Evolutionary conservation across 225 moss, liverwort and hornwort species (phyloP).

Genomic region (Antitrichia curtipendula): DNA sequence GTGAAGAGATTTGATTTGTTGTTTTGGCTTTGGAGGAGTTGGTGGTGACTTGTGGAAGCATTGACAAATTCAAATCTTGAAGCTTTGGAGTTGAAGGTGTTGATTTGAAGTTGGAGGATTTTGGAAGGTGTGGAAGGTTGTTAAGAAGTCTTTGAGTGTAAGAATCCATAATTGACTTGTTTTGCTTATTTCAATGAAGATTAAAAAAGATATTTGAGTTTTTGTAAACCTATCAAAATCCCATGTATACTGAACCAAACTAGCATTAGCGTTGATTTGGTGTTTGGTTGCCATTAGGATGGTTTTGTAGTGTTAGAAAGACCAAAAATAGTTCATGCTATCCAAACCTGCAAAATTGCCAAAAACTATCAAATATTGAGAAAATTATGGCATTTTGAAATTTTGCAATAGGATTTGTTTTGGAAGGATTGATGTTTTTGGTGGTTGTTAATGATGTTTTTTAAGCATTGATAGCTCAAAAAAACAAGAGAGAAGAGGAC

Average conservation of each 20-base stretch:
- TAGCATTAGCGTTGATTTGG: not conserved
- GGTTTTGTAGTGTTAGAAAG: not conserved
- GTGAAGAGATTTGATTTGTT: not conserved
- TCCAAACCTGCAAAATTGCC: not conserved
- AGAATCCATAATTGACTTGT: fast-evolving
- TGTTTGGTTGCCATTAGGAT: not conserved
- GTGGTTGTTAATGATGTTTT: too few species aligned
- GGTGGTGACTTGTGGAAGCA: fast-evolving
- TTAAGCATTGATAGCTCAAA: too few species aligned
- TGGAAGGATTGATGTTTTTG: too few species aligned
- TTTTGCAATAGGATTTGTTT: too few species aligned
- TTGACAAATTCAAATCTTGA: not conserved
- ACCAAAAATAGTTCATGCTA: not conserved
- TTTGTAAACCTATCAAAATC: too few species aligned
- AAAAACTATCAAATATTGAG: not conserved
- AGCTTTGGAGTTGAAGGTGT: not conserved
- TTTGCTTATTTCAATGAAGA: not conserved
- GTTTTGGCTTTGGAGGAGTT: not conserved
- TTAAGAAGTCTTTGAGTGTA: not conserved
- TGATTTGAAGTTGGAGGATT: not conserved
- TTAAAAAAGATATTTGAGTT: not conserved
- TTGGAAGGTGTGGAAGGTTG: not conserved
- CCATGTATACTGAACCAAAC: not conserved
- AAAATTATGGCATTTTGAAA: too few species aligned
- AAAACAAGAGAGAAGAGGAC: too few species aligned